These are phyloP conservation scores for Alternaria hordeiaustralica DNA, from an alignment of 2,329 filamentous ascomycete species.

Conservation along the genomic window DNA sequence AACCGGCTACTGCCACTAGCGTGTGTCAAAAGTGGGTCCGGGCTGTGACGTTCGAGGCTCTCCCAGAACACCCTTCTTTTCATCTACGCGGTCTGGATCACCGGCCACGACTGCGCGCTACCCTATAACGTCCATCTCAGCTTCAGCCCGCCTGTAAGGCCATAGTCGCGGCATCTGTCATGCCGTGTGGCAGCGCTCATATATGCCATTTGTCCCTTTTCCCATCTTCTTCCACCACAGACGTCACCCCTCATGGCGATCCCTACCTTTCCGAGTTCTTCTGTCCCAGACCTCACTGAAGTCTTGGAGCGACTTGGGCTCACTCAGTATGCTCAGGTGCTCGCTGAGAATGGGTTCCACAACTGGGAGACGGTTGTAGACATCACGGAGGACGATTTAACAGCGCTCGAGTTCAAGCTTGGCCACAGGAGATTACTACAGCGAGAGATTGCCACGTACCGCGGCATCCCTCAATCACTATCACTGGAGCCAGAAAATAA, in stretches of 20 bases:
- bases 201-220: slow-evolving; percentile 21
- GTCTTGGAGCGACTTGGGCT: slow-evolving; percentile 44
- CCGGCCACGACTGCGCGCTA: slow-evolving; percentile 19
- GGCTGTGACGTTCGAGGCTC: slow-evolving; percentile 14
- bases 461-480: slow-evolving; percentile 36
- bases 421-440: slow-evolving; percentile 49
- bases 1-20: slow-evolving; percentile 9
- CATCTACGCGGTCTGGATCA: slow-evolving; percentile 16
- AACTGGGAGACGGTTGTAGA: slow-evolving; percentile 49
- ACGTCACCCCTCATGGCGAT: slow-evolving; percentile 37
- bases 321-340: slow-evolving; percentile 32
- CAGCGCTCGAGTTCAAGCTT: slow-evolving; percentile 47
- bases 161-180: slow-evolving; percentile 7
- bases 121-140: slow-evolving; percentile 12
- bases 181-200: slow-evolving; percentile 6
- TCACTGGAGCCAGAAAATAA: slow-evolving; percentile 33
- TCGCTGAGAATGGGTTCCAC: slow-evolving; percentile 47
- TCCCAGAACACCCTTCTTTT: slow-evolving; percentile 20
- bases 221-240: slow-evolving; percentile 16
- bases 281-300: slow-evolving; percentile 31
- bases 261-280: slow-evolving; percentile 25
- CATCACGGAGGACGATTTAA: slow-evolving; percentile 50
- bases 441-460: slow-evolving; percentile 49
- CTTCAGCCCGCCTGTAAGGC: slow-evolving; percentile 6
- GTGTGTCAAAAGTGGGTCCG: slow-evolving; percentile 5